Evolutionary conservation across 2,329 filamentous ascomycete species (phyloP).

Genomic region (Pseudocercospora macadamiae): DNA sequence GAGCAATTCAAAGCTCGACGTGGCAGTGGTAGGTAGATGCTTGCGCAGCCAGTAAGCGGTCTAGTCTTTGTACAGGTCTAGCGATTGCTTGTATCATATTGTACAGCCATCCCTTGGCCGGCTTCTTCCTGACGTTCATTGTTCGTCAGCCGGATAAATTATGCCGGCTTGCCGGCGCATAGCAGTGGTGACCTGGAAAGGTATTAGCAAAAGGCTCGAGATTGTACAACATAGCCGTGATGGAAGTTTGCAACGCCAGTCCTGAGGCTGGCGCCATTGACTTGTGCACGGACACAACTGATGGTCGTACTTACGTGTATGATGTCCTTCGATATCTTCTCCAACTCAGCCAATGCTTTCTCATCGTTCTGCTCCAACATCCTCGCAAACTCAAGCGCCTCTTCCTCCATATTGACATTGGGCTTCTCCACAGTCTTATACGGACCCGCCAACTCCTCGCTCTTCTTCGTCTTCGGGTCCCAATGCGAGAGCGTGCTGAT

Average conservation of each 20-base stretch:
- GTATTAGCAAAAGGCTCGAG: no score
- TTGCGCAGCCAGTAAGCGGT: not conserved
- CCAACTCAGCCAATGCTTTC: conserved; percentile 42
- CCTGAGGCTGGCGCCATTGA: no score
- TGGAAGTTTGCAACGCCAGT: no score
- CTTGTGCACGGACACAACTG: no score
- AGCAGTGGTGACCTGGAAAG: conserved; percentile 49
- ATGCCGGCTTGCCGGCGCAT: conserved; percentile 50
- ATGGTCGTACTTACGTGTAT: no score
- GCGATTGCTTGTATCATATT: not conserved
- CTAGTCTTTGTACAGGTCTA: not conserved
- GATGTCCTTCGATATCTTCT: conserved; percentile 46
- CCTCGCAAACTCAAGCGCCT: conserved; percentile 51
- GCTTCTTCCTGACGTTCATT: conserved; percentile 7
- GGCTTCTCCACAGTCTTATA: conserved; percentile 39
- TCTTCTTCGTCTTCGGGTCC: conserved; percentile 49
- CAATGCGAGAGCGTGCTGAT: conserved; percentile 46
- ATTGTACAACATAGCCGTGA: no score
- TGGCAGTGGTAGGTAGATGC: not conserved
- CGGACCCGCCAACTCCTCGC: conserved; percentile 43
- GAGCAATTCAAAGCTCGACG: conserved; percentile 76
- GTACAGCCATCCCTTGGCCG: not conserved
- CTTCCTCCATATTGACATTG: conserved; percentile 51
- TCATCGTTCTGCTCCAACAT: conserved; percentile 47
- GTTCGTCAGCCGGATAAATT: conserved; percentile 44